phyloP scores from a whole-genome alignment of 2,329 filamentous ascomycete genomes.

The Cytospora leucostoma region DNA sequence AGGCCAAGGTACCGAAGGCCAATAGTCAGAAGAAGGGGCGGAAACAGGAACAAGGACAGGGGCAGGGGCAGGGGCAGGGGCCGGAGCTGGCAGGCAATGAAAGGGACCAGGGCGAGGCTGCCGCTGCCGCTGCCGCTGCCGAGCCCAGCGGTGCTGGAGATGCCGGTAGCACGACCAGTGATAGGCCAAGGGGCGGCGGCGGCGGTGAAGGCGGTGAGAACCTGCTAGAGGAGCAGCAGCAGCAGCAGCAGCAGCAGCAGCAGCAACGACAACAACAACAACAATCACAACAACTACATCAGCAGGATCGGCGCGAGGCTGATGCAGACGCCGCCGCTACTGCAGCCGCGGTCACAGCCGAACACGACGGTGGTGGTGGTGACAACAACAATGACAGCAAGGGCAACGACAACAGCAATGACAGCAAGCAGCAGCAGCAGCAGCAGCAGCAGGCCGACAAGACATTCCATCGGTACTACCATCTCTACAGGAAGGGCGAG shows the following conservation, averaged over 20 bases:
- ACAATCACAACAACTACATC: not conserved
- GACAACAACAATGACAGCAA: conserved; percentile 20
- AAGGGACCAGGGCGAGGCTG: not conserved
- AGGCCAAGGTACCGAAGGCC: conserved; percentile 15
- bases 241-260: conserved; percentile 8
- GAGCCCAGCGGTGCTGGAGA: not conserved
- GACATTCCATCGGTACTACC: conserved; percentile 89
- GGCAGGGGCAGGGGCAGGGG: not conserved
- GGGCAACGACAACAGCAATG: conserved; percentile 15
- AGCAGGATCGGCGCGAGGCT: not conserved
- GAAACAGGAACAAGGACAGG: conserved; percentile 8
- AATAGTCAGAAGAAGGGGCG: conserved; percentile 4
- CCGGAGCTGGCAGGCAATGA: not conserved
- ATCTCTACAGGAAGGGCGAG: conserved; percentile 85
- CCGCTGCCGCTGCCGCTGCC: not conserved
- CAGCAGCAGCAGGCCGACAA: conserved; percentile 40
- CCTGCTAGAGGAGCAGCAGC: conserved; percentile 14
- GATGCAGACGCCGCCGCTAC: conserved; percentile 10
- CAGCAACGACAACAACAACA: conserved; percentile 5
- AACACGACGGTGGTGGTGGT: conserved; percentile 11
- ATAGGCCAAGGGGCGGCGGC: conserved; percentile 14
- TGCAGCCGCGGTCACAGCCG: conserved; percentile 19
- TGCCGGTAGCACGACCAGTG: conserved; percentile 14
- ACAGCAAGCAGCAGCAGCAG: conserved; percentile 24
- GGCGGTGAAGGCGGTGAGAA: conserved; percentile 24